Evolutionary conservation across 1,139 yeast genomes (phyloP), one percentile per base, ranked within the genome.

Genomic region (Geotrichum aggregatum): DNA sequence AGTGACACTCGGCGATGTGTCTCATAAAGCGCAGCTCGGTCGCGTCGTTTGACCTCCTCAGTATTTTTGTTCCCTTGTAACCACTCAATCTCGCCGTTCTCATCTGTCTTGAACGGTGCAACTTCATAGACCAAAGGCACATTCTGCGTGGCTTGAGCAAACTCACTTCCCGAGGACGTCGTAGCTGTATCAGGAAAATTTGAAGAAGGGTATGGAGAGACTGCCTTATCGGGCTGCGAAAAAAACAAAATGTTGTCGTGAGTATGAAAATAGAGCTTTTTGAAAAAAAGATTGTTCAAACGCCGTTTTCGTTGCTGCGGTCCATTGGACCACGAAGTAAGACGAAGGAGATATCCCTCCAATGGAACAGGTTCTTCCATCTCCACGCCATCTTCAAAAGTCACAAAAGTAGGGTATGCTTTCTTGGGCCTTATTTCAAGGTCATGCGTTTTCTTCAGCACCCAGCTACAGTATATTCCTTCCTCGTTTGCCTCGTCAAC

Each of bases 311-410:
- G 55, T 66, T 49, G 33, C 68, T 56, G 49, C 71, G 68, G 38
- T 69, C 62, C 49, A 3, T 53, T 56, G 4, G 67, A 61, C 59
- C 77, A 74, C 45, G 79, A 75, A 0, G 85, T 74, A 41, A 85
- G 65, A 47, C 85, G 74, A 1, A 79, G 72, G n/a, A 88, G 66
- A 64, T 85, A 87, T 0, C 97, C 96, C 67, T 87, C 95, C 7
- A 87, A 66, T 0, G 94, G 83, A 0, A 68, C 57, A 0, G 95
- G 95, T 60, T 85, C 92, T 1, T 61, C 56, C 53, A 64, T 45
- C 28, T 38, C 52, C 5, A 48, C 44, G 4, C 62, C 64, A 18
- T 57, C 56, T 19, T 57, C 59, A 8, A 58, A 57, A 16, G 40
- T 52, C 1, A 74, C 66, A 2, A 52, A 51, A 39, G 72, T 68